Evolutionary conservation across 257 asterid species (phyloP).

Genomic region (Coffea canephora): DNA sequence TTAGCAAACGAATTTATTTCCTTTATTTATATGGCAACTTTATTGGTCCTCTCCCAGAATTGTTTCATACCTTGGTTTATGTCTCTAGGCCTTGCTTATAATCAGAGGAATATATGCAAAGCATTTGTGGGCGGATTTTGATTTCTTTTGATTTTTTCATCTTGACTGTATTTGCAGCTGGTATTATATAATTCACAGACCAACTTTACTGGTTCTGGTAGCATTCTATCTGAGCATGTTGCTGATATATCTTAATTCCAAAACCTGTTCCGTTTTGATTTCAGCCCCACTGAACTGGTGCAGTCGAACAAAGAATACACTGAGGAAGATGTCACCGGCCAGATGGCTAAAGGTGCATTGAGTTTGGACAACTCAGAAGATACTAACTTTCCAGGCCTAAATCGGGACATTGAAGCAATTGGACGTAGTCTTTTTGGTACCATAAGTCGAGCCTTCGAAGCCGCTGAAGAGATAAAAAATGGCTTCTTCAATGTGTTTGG

Average conservation of each 20-base stretch:
- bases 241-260: slow-evolving; percentile 7
- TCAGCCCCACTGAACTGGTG: slow-evolving; percentile 82
- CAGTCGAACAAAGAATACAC: slow-evolving; percentile 71
- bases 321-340: slow-evolving; percentile 80
- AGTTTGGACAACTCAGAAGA: slow-evolving; percentile 34
- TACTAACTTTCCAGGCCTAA: slow-evolving; percentile 65
- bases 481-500: slow-evolving; percentile 56
- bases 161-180: not conserved
- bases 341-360: slow-evolving; percentile 53
- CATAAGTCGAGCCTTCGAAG: slow-evolving; percentile 42
- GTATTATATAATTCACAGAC: not conserved
- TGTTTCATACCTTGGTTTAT: not conserved
- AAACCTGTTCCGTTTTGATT: slow-evolving; percentile 13
- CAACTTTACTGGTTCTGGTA: not conserved
- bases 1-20: not conserved
- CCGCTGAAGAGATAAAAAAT: slow-evolving; percentile 56
- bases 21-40: not conserved
- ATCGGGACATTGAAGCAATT: slow-evolving; percentile 62
- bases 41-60: not conserved
- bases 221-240: not conserved
- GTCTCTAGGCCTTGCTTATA: not conserved
- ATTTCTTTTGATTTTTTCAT: not conserved
- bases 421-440: slow-evolving; percentile 54
- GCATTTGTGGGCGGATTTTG: not conserved
- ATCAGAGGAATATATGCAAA: not conserved